Evolutionary conservation across 2,329 filamentous ascomycete genomes (phyloP).

Genomic region (Fusarium tupiense): DNA sequence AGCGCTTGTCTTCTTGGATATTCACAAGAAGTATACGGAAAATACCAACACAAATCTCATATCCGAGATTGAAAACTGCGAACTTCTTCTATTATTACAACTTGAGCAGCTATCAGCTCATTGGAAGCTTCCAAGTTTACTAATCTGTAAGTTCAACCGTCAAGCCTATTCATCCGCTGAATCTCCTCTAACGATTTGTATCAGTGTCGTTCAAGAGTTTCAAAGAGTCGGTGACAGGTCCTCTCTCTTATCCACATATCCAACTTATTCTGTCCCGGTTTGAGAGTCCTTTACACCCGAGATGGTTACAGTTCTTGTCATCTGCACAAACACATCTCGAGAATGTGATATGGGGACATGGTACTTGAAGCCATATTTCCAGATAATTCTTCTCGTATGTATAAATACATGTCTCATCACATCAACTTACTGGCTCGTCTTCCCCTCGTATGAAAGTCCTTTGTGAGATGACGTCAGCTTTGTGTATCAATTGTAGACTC

Average conservation of each 20-base stretch:
- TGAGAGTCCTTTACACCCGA: neutral
- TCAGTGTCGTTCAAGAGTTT: neutral
- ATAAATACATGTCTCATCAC: neutral
- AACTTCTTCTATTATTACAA: neutral
- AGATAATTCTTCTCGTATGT: too few species aligned
- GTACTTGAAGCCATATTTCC: too few species aligned
- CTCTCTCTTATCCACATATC: neutral
- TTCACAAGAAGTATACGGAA: neutral
- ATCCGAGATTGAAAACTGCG: neutral
- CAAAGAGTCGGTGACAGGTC: neutral
- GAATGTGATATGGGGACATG: neutral
- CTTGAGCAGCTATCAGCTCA: neutral
- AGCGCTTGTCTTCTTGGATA: neutral
- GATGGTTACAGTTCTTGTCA: neutral
- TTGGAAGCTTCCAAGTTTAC: neutral
- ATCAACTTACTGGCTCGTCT: neutral
- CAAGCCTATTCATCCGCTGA: neutral
- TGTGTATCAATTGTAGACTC: accelerated
- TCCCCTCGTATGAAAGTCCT: neutral
- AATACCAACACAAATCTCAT: neutral
- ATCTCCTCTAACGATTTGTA: neutral
- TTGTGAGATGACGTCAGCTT: neutral
- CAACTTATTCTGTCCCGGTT: neutral
- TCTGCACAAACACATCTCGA: neutral
- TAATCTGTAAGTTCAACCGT: neutral